A percentile compares a stretch with the other conserved stretches of the same genome.
These are phyloP conservation scores for Termitomyces sp. DNA, from an alignment of 768 basidiomycete species.

Conservation along the genomic window DNA sequence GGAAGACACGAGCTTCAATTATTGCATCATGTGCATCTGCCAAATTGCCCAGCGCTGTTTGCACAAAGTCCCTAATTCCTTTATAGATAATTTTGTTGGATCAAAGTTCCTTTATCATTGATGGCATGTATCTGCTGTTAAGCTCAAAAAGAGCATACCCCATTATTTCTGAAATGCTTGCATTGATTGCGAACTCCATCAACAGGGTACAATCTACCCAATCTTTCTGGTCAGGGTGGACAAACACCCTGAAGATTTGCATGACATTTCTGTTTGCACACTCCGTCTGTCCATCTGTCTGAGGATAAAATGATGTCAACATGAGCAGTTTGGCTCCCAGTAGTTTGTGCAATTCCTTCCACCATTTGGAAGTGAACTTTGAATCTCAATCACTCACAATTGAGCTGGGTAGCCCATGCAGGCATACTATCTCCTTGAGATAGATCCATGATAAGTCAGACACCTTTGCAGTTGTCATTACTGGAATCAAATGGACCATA, in stretches of 20 bases:
- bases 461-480: background rate
- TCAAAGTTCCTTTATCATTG: no score
- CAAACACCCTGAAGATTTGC: background rate
- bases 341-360: background rate
- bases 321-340: background rate
- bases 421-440: background rate
- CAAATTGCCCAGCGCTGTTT: no score
- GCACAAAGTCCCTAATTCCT: no score
- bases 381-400: background rate
- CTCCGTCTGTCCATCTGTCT: background rate
- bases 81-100: no score
- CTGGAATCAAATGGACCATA: no score
- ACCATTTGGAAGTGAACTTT: background rate
- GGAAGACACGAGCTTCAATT: no score
- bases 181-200: background rate
- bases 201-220: background rate
- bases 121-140: background rate
- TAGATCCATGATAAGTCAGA: background rate
- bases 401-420: background rate
- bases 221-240: background rate
- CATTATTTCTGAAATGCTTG: background rate
- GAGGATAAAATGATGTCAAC: no score
- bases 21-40: no score
- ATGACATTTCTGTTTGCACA: background rate
- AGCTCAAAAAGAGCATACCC: background rate